Evolutionary conservation across 2,329 filamentous ascomycete species (phyloP).

Genomic region (Calonectria montana): DNA sequence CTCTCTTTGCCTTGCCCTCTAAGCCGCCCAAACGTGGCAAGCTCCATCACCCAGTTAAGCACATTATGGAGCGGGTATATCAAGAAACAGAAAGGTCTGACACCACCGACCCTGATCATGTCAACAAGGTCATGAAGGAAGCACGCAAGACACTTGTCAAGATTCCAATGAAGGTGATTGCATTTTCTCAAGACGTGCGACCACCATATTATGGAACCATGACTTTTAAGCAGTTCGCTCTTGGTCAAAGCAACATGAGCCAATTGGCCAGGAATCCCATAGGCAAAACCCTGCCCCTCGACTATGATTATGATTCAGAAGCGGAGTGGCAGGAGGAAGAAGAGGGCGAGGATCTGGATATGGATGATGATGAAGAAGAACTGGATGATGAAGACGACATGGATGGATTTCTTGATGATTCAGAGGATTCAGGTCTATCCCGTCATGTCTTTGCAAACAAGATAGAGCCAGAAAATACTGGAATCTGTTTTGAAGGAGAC

Average conservation of each 20-base stretch:
- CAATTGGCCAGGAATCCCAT: conserved; percentile 66
- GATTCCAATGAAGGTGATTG: conserved; percentile 72
- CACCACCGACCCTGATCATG: conserved; percentile 48
- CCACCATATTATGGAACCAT: conserved; percentile 80
- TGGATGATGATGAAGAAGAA: conserved; percentile 77
- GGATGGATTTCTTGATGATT: conserved; percentile 90
- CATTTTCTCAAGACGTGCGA: conserved; percentile 73
- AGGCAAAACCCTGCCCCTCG: conserved; percentile 68
- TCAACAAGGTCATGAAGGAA: conserved; percentile 46
- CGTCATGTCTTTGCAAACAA: conserved; percentile 73
- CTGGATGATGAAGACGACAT: conserved; percentile 83
- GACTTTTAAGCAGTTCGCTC: conserved; percentile 66
- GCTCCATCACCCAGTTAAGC: conserved; percentile 64
- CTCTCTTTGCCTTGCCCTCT: conserved; percentile 59
- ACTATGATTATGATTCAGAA: conserved; percentile 90
- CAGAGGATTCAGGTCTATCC: conserved; percentile 72
- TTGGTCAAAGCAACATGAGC: conserved; percentile 58
- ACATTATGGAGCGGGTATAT: conserved; percentile 69
- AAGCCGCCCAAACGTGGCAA: conserved; percentile 58
- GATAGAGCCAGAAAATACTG: conserved; percentile 81
- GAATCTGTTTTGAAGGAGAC: conserved; percentile 83
- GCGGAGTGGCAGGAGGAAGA: conserved; percentile 88
- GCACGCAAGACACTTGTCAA: conserved; percentile 56
- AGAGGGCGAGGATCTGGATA: conserved; percentile 74
- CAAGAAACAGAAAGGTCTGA: conserved; percentile 57